Evolutionary conservation across 2,329 filamentous ascomycete species (phyloP), one percentile per base, ranked within the genome.

Genomic region (Neofusicoccum parvum): DNA sequence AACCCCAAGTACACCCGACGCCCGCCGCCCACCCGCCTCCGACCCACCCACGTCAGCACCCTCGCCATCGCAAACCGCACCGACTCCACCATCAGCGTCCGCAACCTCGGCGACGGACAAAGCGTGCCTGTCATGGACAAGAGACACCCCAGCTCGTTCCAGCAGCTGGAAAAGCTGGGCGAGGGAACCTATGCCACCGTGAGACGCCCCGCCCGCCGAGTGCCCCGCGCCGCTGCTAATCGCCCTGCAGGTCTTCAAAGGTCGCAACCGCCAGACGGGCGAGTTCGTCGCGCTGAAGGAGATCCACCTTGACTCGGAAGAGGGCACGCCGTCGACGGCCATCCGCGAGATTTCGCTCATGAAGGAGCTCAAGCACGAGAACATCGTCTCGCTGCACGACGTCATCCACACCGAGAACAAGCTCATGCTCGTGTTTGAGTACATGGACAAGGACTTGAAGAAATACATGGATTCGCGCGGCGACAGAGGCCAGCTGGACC

Each of bases 381-480:
- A 97, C 76, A 98, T 99, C 70, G 94, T 99, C 72, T 92, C 90
- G 66, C 88, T 99, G 5, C 92, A 98, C 85, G 95, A 99, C 84
- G 95, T 99, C 65, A 98, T 99, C 74, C 95, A 99, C 80, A 99
- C 95, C 66, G 95, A 99, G 83, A 99, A 98, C 82, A 99, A 99
- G 79, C 88, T 99, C 66, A 99, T 99, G 95, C 89, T 99, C 46
- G 95, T 99, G 10, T 99, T 99, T 72, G 95, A 99, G 79, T 97
- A 90, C 80, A 97, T 99, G 94, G 95, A 99, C 80, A 93, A 94
- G 76, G 95, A 99, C 75, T 83, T 99, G 11, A 99, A 99, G 84
- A 92, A 96, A 76, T 98, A 97, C 80, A 99, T 99, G 95, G 95
- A 99, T 78, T 92, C 90, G 6, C 86, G 93, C 66, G 93, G 94